Base-by-base conservation (phyloP, 176 grass and related monocot genomes). In the Saccharum spontaneum region DNA sequence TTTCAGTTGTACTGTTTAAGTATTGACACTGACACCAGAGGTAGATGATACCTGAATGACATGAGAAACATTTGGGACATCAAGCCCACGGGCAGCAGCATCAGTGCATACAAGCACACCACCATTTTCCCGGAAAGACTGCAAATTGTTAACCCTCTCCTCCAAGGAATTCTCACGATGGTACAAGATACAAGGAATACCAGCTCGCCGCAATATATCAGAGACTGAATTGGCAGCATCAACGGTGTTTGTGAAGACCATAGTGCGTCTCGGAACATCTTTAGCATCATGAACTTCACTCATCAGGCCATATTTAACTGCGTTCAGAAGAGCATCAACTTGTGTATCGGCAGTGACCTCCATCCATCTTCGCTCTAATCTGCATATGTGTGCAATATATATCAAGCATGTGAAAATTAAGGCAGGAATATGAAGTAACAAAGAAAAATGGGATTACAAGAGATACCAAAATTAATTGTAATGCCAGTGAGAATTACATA, bases 71-170 rank as follows among this genome's bases (percentile, higher is more conserved):
- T 95, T 92, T 65, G 93, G 93, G 44, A 98, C 89, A 73, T 98
- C 97, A 39, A 98, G 82, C 31, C 97, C 97, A 83, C 97, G 97
- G 24, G 97, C 91, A 69, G 93, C 97, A 77, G 97, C 93, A 90
- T 98, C 97, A 33, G 97, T 98, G 77, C 97, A 98, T n/a, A 98
- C 93, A 60, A 98, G 89, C 63, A 98, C 88, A 1, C 97, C 93
- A 76, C 97, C 93, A 22, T 88, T 90, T 78, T 92, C 91, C 67
- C 83, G 73, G 24, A 98, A 98, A 76, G 40, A 44, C 31, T 86
- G 84, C 48, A 98, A 87, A 78, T 91, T 95, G 16, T 80, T 77
- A 52, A 88, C 46, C 83, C 91, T 87, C 87, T 98, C 93, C 66
- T 98, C 91, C 52, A 92, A 65, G 10, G 91, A 87, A 72, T 83